Conservation (phyloP, 179 eudicot genomes). For the Silene noctiflora region DNA sequence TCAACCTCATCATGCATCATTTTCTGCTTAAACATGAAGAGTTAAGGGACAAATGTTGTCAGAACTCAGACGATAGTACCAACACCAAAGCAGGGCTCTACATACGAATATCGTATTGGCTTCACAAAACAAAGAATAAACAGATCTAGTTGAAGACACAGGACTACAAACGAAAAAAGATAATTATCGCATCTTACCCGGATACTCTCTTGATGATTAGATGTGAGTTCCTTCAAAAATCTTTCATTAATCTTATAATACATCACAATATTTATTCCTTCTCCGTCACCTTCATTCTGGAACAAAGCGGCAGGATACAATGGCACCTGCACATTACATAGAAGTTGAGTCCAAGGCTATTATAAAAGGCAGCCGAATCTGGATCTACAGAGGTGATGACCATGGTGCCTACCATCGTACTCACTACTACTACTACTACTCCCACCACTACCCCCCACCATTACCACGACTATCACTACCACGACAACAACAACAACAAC, state of each 20-base stretch:
- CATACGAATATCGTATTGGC: neutral
- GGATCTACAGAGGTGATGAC: neutral
- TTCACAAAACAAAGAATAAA: neutral
- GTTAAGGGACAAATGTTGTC: neutral
- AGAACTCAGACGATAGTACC: conserved; percentile 5
- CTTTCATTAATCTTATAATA: conserved; percentile 78
- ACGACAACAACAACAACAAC: too few relatives aligned
- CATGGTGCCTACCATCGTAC: too few relatives aligned
- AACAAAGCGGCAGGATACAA: conserved; percentile 77
- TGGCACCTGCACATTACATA: conserved; percentile 55
- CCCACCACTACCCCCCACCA: too few relatives aligned
- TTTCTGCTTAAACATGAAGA: conserved; percentile 45
- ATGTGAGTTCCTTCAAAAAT: conserved; percentile 63
- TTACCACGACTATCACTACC: too few relatives aligned
- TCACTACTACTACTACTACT: too few relatives aligned
- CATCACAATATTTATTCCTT: conserved; percentile 83
- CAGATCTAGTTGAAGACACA: too few relatives aligned
- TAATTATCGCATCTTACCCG: conserved; percentile 47
- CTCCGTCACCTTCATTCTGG: conserved; percentile 83
- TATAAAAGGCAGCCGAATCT: neutral
- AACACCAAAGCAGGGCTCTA: neutral
- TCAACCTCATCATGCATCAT: conserved; percentile 81
- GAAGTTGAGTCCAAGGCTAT: neutral
- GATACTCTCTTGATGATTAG: conserved; percentile 68
- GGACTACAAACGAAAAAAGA: neutral